Evolutionary conservation across 148 eudicot species (phyloP), one percentile per base, ranked within the genome.

Genomic region (Vaccinium vitisidaea): DNA sequence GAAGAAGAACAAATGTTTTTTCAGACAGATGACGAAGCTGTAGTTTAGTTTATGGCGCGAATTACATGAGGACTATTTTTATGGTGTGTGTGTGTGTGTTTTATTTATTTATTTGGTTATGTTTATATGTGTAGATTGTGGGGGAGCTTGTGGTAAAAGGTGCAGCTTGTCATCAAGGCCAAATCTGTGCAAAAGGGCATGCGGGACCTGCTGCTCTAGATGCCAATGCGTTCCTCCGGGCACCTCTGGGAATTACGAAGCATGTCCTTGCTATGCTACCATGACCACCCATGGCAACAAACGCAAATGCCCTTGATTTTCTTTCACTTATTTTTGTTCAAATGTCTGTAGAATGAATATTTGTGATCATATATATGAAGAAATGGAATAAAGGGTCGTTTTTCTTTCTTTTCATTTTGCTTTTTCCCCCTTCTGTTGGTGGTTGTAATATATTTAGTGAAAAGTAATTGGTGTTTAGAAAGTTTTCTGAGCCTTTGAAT

Each of bases 191-290:
- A 87, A 89, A 52, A 92, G 93, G 88, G 92, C 94, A 6, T 92
- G 94, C 19, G 91, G 92, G 74, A 90, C 92, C n/a, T 92, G 94
- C 88, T 91, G 94, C 25, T 46, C 76, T 56, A 76, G 91, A 75
- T 92, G 94, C 88, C 84, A 80, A 53, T 92, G 94, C 75, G 94
- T 92, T 48, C 93, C 94, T 49, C 89, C 94, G 1, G 94, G 94
- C 85, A 92, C 93, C 48, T 86, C 87, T 8, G 94, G 93, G 56
- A 91, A 92, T 90, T 75, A 36, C 1, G 90, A 86, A 0, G 49
- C 77, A 15, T 92, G 94, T 69, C 85, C 93, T 61, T 92, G 93
- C 89, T 92, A 92, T 76, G 92, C 90, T 76, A 69, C 67, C 49
- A 55, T 91, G 82, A 90, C 92, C 43, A 92, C 93, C 67, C 92